Percentiles rank a stretch among this genome's conserved stretches.
Evolutionary conservation across 176 grass and related monocot species (phyloP).

Genomic region (Alopecurus myosuroides): DNA sequence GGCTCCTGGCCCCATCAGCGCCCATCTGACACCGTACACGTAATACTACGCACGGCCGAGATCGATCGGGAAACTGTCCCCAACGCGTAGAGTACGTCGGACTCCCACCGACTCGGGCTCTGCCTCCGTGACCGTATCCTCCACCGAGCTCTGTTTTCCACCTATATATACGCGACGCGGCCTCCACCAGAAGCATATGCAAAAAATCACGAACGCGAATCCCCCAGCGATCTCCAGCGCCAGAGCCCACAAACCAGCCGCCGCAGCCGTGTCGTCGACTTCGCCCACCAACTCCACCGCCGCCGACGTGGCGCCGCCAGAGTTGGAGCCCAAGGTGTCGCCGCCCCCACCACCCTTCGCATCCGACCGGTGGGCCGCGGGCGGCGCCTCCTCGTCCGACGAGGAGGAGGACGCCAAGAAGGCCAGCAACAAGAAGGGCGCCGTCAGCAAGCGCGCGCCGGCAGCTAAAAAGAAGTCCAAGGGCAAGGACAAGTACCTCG

Average conservation of each 20-base stretch:
- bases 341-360: background rate
- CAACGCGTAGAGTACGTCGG: background rate
- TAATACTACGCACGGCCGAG: background rate
- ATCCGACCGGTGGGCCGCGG: background rate
- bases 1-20: background rate
- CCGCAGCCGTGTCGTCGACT: background rate
- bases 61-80: background rate
- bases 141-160: background rate
- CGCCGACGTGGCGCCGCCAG: background rate
- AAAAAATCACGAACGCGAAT: constrained; percentile 2
- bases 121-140: background rate
- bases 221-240: constrained; percentile 8
- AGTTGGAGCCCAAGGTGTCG: background rate
- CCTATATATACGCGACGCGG: constrained; percentile 12
- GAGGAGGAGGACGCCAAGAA: background rate
- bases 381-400: constrained; percentile 1
- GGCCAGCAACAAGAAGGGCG: background rate
- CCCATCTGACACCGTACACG: background rate
- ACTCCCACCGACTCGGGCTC: background rate
- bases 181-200: background rate
- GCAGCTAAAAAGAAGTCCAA: background rate
- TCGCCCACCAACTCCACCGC: background rate
- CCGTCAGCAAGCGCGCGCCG: background rate
- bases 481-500: background rate
- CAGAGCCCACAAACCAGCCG: background rate